These are phyloP conservation scores for Panicum virgatum DNA, from an alignment of 202 grass and related monocot species.

Conservation along the genomic window DNA sequence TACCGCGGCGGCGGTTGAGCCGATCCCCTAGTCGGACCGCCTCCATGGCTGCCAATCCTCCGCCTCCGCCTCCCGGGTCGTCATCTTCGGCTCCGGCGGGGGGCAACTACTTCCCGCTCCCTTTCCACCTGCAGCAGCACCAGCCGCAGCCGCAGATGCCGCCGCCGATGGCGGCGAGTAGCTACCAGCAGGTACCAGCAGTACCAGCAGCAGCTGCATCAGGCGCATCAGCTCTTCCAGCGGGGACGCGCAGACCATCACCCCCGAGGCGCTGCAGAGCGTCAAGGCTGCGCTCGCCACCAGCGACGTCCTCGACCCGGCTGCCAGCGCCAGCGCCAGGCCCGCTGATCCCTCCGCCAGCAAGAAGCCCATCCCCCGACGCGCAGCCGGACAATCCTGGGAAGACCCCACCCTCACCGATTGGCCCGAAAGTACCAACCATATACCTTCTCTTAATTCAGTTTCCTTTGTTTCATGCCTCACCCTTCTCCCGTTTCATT, in stretches of 20 bases:
- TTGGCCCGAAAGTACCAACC: slow-evolving; percentile 81
- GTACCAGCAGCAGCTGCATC: slow-evolving; percentile 62
- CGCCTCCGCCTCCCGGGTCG: slow-evolving; percentile 40
- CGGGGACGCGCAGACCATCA: slow-evolving; percentile 93
- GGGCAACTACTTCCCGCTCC: slow-evolving; percentile 75
- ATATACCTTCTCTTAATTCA: background rate
- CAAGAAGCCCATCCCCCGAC: slow-evolving; percentile 82
- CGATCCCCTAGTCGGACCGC: background rate
- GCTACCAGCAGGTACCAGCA: no score
- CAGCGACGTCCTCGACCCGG: slow-evolving; percentile 80
- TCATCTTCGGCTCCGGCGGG: slow-evolving; percentile 23
- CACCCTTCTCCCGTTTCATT: background rate
- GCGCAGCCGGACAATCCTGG: slow-evolving; percentile 80
- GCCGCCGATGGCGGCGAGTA: slow-evolving; percentile 4
- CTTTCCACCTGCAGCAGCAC: slow-evolving; percentile 82
- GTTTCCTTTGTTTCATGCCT: background rate
- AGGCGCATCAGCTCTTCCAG: slow-evolving; percentile 94
- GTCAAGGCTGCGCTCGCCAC: slow-evolving; percentile 92
- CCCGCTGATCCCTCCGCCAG: slow-evolving; percentile 45
- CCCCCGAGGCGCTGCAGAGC: slow-evolving; percentile 87
- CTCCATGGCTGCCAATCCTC: slow-evolving; percentile 28
- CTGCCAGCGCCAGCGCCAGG: slow-evolving; percentile 24
- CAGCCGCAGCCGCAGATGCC: slow-evolving; percentile 20
- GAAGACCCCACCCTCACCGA: slow-evolving; percentile 90
- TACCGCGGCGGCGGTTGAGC: background rate